Evolutionary conservation across 371 early-diverging fungal genomes (phyloP).

Genomic region (Lichtheimia corymbifera): DNA sequence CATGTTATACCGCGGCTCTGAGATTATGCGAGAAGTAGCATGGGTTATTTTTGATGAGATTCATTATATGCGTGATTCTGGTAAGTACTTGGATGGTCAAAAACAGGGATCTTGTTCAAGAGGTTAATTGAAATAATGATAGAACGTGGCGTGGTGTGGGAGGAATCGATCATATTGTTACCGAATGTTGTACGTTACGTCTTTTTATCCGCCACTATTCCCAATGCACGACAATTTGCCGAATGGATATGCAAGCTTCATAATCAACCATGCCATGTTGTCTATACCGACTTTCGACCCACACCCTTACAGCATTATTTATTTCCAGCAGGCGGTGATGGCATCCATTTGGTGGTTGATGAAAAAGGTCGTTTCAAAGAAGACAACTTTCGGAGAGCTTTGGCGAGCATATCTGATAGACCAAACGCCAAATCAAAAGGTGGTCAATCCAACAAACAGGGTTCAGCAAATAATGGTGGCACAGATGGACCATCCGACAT

Average conservation of each 20-base stretch:
- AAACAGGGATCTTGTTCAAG: not conserved
- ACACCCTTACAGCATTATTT: slow-evolving; percentile 98
- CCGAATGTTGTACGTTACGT: slow-evolving; percentile 95
- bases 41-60: slow-evolving; percentile 99
- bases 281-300: slow-evolving; percentile 99
- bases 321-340: slow-evolving; percentile 91
- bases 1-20: slow-evolving; percentile 99
- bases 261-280: slow-evolving; percentile 97
- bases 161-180: slow-evolving; percentile 98
- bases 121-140: slow-evolving; percentile 11
- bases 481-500: slow-evolving; percentile 79
- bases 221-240: slow-evolving; percentile 99
- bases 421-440: not conserved
- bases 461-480: not conserved
- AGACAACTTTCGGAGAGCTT: slow-evolving; percentile 92
- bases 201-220: slow-evolving; percentile 99
- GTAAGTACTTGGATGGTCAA: slow-evolving; percentile 21
- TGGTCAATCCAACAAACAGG: not conserved
- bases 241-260: slow-evolving; percentile 98
- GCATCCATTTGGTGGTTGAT: slow-evolving; percentile 95
- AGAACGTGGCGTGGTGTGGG: slow-evolving; percentile 99
- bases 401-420: slow-evolving; percentile 65
- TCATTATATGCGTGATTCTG: slow-evolving; percentile 98
- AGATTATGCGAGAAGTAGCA: slow-evolving; percentile 98
- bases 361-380: slow-evolving; percentile 94